These are phyloP conservation scores for Pleurotus tuoliensis DNA, from an alignment of 768 basidiomycete genomes.

Conservation along the genomic window DNA sequence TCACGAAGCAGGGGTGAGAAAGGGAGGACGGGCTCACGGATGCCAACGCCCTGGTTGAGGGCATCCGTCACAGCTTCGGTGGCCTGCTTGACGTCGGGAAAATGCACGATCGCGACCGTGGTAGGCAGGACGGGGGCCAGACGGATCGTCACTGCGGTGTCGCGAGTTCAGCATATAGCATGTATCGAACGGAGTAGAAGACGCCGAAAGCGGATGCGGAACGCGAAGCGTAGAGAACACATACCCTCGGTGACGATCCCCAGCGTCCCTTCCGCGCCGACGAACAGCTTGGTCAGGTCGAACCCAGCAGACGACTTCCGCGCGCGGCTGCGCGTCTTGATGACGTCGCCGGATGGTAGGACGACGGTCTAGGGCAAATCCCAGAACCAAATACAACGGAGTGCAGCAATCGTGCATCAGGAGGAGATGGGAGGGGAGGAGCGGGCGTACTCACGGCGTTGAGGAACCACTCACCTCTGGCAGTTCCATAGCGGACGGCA, in stretches of 20 bases:
- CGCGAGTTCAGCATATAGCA: not conserved
- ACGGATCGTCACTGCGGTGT: slow-evolving; percentile 62
- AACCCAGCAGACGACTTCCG: slow-evolving; percentile 88
- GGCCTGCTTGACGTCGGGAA: slow-evolving; percentile 71
- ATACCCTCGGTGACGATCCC: slow-evolving; percentile 87
- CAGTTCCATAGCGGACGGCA: slow-evolving; percentile 84
- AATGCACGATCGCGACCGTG: slow-evolving; percentile 78
- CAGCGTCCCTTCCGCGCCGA: slow-evolving; percentile 76
- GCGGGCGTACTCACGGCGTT: slow-evolving; percentile 56
- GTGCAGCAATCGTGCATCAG: not conserved
- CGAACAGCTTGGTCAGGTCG: slow-evolving; percentile 80
- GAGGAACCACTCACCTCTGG: slow-evolving; percentile 87
- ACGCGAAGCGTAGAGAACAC: not conserved
- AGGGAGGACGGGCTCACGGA: slow-evolving; percentile 49
- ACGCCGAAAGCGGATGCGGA: too few species aligned
- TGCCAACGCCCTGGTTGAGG: slow-evolving; percentile 65
- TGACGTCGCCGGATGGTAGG: slow-evolving; percentile 82
- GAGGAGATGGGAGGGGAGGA: not conserved
- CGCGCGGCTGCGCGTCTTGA: slow-evolving; percentile 77
- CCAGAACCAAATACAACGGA: too few species aligned
- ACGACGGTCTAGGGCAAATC: slow-evolving; percentile 66
- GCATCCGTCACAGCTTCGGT: slow-evolving; percentile 74
- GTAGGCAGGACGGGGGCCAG: slow-evolving; percentile 81
- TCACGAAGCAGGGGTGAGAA: not conserved
- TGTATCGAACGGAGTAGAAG: not conserved